phyloP scores from a whole-genome alignment of 768 basidiomycete species.

The Agrocybe pediades region DNA sequence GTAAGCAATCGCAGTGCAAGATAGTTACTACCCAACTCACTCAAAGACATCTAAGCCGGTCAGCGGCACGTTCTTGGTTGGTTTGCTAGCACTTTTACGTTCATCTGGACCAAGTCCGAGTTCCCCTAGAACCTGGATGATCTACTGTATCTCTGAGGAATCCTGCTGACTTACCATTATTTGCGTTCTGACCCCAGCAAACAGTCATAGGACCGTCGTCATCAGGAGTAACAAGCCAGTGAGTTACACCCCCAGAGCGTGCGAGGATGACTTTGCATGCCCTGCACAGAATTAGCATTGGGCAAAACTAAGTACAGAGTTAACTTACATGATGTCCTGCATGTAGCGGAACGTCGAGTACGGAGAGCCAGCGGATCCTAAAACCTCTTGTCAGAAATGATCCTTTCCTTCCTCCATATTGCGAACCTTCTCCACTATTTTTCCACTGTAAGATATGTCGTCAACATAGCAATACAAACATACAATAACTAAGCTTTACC shows the following conservation, averaged over 20 bases:
- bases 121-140: constrained; percentile 50
- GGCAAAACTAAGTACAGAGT: neutral
- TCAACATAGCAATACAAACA: neutral
- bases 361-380: constrained; percentile 86
- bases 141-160: neutral
- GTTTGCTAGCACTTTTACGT: constrained; percentile 87
- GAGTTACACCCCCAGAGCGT: constrained; percentile 84
- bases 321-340: constrained; percentile 77
- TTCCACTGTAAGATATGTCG: constrained; percentile 67
- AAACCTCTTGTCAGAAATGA: neutral
- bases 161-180: constrained; percentile 54
- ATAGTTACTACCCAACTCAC: constrained; percentile 38
- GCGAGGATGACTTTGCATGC: constrained; percentile 75
- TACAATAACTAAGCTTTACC: constrained; percentile 32
- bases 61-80: constrained; percentile 69
- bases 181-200: constrained; percentile 84
- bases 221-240: constrained; percentile 78
- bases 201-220: constrained; percentile 84
- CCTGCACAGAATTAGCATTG: constrained; percentile 38
- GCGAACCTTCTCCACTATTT: constrained; percentile 85
- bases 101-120: constrained; percentile 80
- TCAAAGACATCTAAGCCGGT: constrained; percentile 78
- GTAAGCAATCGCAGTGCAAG: neutral
- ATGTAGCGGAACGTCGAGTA: constrained; percentile 87
- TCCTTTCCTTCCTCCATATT: neutral